These are phyloP conservation scores for Tagetes patula DNA, from an alignment of 129 eudicot species.

Conservation along the genomic window DNA sequence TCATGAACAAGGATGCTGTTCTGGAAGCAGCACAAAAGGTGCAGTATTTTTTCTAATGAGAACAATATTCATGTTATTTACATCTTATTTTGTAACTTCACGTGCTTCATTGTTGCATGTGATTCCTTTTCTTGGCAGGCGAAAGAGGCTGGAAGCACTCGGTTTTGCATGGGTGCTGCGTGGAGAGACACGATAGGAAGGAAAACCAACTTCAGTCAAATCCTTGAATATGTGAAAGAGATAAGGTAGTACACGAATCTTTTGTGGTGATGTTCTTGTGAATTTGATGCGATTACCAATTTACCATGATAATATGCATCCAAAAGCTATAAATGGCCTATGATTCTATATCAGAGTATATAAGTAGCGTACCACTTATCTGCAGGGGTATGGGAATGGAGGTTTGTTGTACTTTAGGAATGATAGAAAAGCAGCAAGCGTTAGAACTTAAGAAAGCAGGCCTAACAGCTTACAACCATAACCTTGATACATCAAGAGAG, in stretches of 20 bases:
- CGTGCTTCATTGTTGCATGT: slow-evolving; percentile 1
- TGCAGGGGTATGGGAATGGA: slow-evolving; percentile 97
- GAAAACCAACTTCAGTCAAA: slow-evolving; percentile 91
- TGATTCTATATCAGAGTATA: slow-evolving; percentile 7
- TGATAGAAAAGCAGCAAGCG: slow-evolving; percentile 98
- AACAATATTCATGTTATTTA: not conserved
- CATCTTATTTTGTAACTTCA: not conserved
- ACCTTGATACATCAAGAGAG: slow-evolving; percentile 97
- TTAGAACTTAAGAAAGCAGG: slow-evolving; percentile 86
- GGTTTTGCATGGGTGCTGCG: slow-evolving; percentile 99
- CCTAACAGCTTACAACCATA: slow-evolving; percentile 96
- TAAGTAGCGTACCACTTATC: slow-evolving; percentile 18
- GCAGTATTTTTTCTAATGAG: not conserved
- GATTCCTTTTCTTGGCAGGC: slow-evolving; percentile 53
- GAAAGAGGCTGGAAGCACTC: slow-evolving; percentile 96
- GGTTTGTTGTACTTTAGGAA: slow-evolving; percentile 97
- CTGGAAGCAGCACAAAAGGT: slow-evolving; percentile 94
- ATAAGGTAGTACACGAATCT: slow-evolving; percentile 54
- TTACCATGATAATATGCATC: not conserved
- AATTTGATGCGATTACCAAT: not conserved
- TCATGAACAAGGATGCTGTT: slow-evolving; percentile 82
- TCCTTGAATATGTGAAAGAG: slow-evolving; percentile 92
- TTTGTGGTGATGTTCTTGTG: not conserved
- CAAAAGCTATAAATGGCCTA: not conserved
- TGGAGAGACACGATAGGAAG: slow-evolving; percentile 98